Percentiles rank a stretch among this genome's conserved stretches.
Conservation (phyloP, 805 yeast genomes). For the Grigorovia jiainica region DNA sequence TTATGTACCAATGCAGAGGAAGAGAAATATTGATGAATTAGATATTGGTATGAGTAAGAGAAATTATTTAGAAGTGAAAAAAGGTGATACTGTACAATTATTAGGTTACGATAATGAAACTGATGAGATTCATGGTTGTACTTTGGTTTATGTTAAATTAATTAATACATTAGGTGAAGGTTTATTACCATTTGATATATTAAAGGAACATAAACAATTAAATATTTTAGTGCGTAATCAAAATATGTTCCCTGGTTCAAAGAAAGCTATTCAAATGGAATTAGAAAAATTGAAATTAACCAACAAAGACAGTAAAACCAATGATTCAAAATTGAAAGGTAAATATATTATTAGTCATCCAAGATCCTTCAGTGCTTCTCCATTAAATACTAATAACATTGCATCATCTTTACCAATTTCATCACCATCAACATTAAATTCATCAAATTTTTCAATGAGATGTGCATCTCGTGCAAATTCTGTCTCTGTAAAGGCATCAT, state of each 20-base stretch:
- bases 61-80: conserved; percentile 1
- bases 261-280: background rate
- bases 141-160: conserved; percentile 8
- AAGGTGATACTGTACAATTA: conserved; percentile 11
- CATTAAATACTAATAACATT: background rate
- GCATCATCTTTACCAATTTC: conserved; percentile 14
- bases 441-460: conserved; percentile 9
- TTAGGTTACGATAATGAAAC: conserved; percentile 7
- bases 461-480: conserved; percentile 6
- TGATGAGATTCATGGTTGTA: background rate
- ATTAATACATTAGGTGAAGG: conserved; percentile 12
- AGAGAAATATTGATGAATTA: background rate
- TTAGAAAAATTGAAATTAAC: background rate
- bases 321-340: background rate
- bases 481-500: too few relatives aligned
- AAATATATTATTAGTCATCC: background rate
- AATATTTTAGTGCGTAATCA: conserved; percentile 2
- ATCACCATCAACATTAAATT: conserved; percentile 14
- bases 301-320: background rate
- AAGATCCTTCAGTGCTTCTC: background rate
- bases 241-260: background rate
- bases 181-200: conserved; percentile 6
- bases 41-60: background rate
- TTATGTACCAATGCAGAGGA: background rate
- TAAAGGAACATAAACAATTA: conserved; percentile 8